Evolutionary conservation across 805 yeast species (phyloP), one percentile per base, ranked within the genome.

Genomic region (Vanderwaltozyma tropicalis): DNA sequence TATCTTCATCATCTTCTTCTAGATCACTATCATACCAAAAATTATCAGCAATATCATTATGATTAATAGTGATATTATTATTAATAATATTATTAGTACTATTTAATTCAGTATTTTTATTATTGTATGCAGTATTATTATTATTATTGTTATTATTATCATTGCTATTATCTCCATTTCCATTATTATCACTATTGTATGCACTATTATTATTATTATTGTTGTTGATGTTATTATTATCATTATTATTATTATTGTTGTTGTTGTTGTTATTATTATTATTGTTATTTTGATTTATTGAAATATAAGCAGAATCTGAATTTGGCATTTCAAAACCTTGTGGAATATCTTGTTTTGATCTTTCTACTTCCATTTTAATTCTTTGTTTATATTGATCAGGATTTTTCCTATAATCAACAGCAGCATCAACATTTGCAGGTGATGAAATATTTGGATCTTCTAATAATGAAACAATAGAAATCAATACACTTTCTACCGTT

Each of bases 401-500:
- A 59, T 81, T 75, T 52, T 83, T 85, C 52, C 95, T 72, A 74
- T 85, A 87, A 50, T 82, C 84, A 31, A 87, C 86, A 15, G 95
- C 83, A 14, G 97, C 97, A 60, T 89, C 97, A 35, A 89, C 88
- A 60, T 89, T 89, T 5, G 97, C 97, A 6, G 97, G 96, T 1
- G 95, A 84, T 43, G 77, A 74, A 41, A 84, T 80, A 63, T 89
- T 89, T 38, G 97, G 97, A 59, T 89, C 96, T 53, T 87, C 95
- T 50, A 89, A 71, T 37, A 89, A 70, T 8, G 96, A 86, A 15
- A 89, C 82, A 46, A 89, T 88, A 25, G 95, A 83, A 39, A 89
- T 81, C 52, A 89, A 71, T 9, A 89, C 95, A 24, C 83, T 69
- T 62, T 89, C 96, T 9, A 86, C 96, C 18, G 92, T 80, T 65